These are phyloP conservation scores for Cryoendolithus antarcticus DNA, from an alignment of 2,329 filamentous ascomycete species.

Conservation along the genomic window DNA sequence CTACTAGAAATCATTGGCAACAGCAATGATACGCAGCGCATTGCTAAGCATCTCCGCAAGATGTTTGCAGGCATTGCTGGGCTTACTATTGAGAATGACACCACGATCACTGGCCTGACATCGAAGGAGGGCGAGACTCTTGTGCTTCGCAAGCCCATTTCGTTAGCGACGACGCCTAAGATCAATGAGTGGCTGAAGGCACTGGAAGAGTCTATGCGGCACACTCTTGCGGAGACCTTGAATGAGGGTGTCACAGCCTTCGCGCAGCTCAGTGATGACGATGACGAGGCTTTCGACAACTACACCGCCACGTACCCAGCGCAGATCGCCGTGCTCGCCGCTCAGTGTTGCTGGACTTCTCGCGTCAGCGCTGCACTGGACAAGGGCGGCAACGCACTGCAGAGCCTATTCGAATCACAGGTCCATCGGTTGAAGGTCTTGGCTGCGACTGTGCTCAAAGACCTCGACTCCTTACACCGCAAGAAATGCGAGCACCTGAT, in stretches of 20 bases:
- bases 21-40: constrained; percentile 90
- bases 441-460: constrained; percentile 77
- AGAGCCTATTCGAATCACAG: constrained; percentile 64
- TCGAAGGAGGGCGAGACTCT: constrained; percentile 93
- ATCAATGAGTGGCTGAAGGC: constrained; percentile 99
- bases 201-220: constrained; percentile 86
- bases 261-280: constrained; percentile 55
- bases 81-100: constrained; percentile 80
- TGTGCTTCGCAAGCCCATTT: constrained; percentile 78
- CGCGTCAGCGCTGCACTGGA: constrained; percentile 67
- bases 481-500: constrained; percentile 99
- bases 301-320: constrained; percentile 80
- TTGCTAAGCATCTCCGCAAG: constrained; percentile 98
- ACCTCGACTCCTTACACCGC: constrained; percentile 72
- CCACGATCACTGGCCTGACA: constrained; percentile 78
- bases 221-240: constrained; percentile 79
- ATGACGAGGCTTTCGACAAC: constrained; percentile 56
- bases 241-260: constrained; percentile 78
- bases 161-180: constrained; percentile 79
- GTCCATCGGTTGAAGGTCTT: constrained; percentile 75
- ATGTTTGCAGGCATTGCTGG: constrained; percentile 98
- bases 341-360: constrained; percentile 87
- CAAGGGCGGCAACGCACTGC: constrained; percentile 57
- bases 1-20: constrained; percentile 98
- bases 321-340: constrained; percentile 89